Percentiles rank a stretch among this genome's conserved stretches.
Evolutionary conservation across 208 protist genomes (phyloP).

Genomic region (Crithidia brevicula): DNA sequence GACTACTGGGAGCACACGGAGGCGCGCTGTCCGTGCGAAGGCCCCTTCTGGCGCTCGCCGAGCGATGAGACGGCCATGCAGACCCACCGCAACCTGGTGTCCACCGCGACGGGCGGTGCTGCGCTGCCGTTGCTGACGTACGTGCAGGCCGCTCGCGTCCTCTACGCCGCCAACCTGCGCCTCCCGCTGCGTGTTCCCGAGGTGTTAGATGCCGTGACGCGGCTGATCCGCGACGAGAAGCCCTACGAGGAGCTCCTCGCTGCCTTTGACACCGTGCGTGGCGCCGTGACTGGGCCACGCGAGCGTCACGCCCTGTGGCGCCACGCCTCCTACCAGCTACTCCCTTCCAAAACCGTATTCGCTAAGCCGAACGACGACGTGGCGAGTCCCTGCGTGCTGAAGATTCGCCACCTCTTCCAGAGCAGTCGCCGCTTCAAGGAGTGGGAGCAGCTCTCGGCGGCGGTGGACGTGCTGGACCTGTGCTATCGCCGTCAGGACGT

Average conservation of each 20-base stretch:
- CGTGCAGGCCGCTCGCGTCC: conserved; percentile 68
- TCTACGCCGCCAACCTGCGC: conserved; percentile 54
- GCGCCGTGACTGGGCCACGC: conserved; percentile 67
- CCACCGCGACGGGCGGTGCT: conserved; percentile 23
- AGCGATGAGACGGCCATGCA: conserved; percentile 38
- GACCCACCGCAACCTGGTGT: conserved; percentile 15
- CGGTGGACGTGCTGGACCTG: conserved; percentile 73
- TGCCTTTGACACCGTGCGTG: conserved; percentile 83
- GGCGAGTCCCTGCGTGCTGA: conserved; percentile 66
- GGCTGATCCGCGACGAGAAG: conserved; percentile 65
- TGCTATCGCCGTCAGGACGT: conserved; percentile 69
- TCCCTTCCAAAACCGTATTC: conserved; percentile 82
- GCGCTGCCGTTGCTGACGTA: conserved; percentile 41
- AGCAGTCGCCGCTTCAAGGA: conserved; percentile 61
- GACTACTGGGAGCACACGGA: conserved; percentile 82
- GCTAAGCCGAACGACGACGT: conserved; percentile 74
- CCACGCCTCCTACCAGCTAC: conserved; percentile 77
- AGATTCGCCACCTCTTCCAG: conserved; percentile 53
- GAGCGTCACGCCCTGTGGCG: conserved; percentile 89
- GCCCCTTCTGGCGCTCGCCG: conserved; percentile 55
- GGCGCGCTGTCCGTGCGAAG: conserved; percentile 73
- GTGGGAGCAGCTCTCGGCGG: conserved; percentile 65
- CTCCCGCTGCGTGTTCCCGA: conserved; percentile 63
- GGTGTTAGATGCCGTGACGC: conserved; percentile 63
- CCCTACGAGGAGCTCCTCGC: conserved; percentile 80